phyloP scores from a whole-genome alignment of 2,329 filamentous ascomycete genomes.

The Chaetomium strumarium region DNA sequence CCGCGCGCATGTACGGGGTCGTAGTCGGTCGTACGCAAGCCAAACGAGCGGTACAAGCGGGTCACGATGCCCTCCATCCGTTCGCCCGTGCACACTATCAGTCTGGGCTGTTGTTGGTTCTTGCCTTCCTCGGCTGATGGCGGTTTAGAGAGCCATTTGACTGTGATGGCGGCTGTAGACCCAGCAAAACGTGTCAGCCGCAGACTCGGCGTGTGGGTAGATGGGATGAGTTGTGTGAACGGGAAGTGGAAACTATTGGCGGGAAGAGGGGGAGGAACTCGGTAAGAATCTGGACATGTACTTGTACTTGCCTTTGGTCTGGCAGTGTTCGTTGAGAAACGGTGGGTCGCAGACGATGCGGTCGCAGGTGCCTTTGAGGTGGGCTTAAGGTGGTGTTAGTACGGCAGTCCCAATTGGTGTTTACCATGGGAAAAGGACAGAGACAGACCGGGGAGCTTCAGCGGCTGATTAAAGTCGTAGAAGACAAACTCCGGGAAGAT shows the following conservation, averaged over 20 bases:
- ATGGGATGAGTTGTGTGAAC: background rate
- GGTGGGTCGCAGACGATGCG: slow-evolving; percentile 72
- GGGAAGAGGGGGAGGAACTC: slow-evolving; percentile 17
- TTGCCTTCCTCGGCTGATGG: slow-evolving; percentile 5
- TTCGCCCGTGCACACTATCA: slow-evolving; percentile 73
- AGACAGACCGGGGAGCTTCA: slow-evolving; percentile 53
- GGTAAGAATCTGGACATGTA: background rate
- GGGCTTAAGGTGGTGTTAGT: slow-evolving; percentile 29
- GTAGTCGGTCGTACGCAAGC: slow-evolving; percentile 60
- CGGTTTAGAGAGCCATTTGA: slow-evolving; percentile 61
- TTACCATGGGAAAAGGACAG: background rate
- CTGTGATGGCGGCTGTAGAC: slow-evolving; percentile 57
- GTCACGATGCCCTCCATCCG: slow-evolving; percentile 60
- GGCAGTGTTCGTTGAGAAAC: slow-evolving; percentile 73
- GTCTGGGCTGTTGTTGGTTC: slow-evolving; percentile 1
- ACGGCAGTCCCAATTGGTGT: background rate
- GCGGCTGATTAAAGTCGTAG: slow-evolving; percentile 67
- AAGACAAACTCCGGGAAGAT: slow-evolving; percentile 68
- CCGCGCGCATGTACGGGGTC: slow-evolving; percentile 64
- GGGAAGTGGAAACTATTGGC: background rate
- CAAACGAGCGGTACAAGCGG: slow-evolving; percentile 61
- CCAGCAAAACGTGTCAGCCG: background rate
- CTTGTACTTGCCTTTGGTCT: slow-evolving; percentile 59
- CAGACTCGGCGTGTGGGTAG: background rate
- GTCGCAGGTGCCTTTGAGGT: slow-evolving; percentile 60